Evolutionary conservation across 345 rosid genomes (phyloP).

Genomic region (Barbarea vulgaris): DNA sequence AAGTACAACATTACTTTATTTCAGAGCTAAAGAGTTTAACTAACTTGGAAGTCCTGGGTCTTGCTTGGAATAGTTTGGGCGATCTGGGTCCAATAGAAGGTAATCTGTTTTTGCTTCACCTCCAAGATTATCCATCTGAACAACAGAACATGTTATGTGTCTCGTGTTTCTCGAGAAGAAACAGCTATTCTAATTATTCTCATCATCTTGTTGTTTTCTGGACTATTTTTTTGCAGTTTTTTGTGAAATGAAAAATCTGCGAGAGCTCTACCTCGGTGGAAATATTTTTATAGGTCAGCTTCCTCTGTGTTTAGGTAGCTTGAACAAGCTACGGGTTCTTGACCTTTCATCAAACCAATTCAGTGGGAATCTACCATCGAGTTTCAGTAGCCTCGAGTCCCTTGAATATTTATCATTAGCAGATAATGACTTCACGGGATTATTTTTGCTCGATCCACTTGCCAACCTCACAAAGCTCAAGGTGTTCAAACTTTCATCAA

Average conservation of each 20-base stretch:
- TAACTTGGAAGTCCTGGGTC: background rate
- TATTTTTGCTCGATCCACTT: constrained; percentile 1
- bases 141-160: background rate
- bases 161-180: background rate
- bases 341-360: constrained; percentile 22
- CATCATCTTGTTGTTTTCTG: background rate
- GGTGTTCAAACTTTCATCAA: constrained; percentile 23
- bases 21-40: background rate
- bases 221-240: background rate
- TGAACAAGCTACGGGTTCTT: constrained; percentile 12
- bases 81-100: background rate
- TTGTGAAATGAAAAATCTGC: constrained; percentile 12
- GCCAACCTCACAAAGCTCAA: constrained; percentile 34
- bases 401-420: constrained; percentile 29
- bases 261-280: background rate
- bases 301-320: constrained; percentile 20
- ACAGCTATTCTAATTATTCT: background rate
- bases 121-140: background rate
- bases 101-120: background rate
- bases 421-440: constrained; percentile 17
- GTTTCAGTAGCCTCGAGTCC: background rate
- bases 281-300: background rate
- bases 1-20: background rate
- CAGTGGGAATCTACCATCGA: constrained; percentile 9
- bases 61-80: background rate